Conservation (phyloP, 1,284 basidiomycete genomes). For the Pulveroboletus sp. region DNA sequence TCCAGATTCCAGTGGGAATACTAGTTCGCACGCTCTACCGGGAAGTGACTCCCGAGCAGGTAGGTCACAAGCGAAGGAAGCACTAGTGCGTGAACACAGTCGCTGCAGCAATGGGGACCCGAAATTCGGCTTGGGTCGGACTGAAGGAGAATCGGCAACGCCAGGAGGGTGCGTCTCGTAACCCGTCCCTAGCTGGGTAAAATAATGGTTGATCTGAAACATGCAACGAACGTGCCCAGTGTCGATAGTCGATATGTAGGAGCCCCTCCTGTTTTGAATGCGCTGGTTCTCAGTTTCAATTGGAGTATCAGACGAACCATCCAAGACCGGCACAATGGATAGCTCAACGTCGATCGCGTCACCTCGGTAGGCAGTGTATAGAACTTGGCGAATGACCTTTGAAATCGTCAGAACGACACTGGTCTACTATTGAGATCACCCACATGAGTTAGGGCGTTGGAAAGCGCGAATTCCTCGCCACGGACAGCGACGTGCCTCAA, state of each 20-base stretch:
- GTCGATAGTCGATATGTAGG: conserved; percentile 31
- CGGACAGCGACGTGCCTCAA: conserved; percentile 82
- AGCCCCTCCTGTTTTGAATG: conserved; percentile 26
- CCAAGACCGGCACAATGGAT: conserved; percentile 46
- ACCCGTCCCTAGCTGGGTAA: conserved; percentile 20
- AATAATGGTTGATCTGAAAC: conserved; percentile 54
- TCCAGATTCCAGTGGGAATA: conserved; percentile 57
- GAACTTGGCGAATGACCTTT: conserved; percentile 84
- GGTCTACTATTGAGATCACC: conserved; percentile 38
- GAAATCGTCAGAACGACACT: conserved; percentile 19
- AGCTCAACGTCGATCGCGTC: conserved; percentile 91
- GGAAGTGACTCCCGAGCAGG: conserved; percentile 43
- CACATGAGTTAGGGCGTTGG: conserved; percentile 82
- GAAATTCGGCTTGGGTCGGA: conserved; percentile 56
- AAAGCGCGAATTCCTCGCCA: conserved; percentile 83
- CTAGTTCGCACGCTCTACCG: conserved; percentile 57
- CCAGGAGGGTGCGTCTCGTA: conserved; percentile 31
- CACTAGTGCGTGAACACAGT: conserved; percentile 67
- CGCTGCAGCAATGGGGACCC: conserved; percentile 64
- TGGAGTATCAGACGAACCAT: conserved; percentile 29
- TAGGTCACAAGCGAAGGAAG: conserved; percentile 54
- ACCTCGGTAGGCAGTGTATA: conserved; percentile 64
- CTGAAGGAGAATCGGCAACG: conserved; percentile 14
- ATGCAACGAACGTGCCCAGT: conserved; percentile 46
- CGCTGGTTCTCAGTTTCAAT: conserved; percentile 22